Evolutionary conservation across 371 early-diverging fungal species (phyloP), one percentile per base, ranked within the genome.

Genomic region (Blastocladiella emersonii): DNA sequence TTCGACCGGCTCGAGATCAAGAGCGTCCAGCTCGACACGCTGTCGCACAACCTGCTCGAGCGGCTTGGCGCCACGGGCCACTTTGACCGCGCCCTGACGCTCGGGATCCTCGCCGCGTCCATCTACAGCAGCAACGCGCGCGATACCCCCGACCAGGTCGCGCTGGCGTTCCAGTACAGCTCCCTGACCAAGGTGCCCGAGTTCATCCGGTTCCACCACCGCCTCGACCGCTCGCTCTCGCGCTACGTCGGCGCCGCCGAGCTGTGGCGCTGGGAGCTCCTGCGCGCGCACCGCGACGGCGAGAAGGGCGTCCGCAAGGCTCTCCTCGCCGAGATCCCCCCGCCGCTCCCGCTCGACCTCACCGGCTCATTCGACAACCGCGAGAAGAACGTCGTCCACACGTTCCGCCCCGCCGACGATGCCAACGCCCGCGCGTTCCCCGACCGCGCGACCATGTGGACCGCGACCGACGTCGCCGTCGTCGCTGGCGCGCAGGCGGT

Each of bases 71-170:
- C 8, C 32, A 10, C 30, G 15, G 53, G 53, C 32, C 8, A 10
- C 30, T 30, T 30, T 19, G 8, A 10, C 30, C 8, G 30, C 15
- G 27, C 53, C 15, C 30, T 8, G 30, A 4, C 8, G 15, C 19
- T 51, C 13, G 12, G 8, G 15, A 8, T 15, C 21, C 30, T 8
- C 27, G 27, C 23, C 30, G 8, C 15, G 32, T 10, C 66, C n/a
- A 71, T 77, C 43, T 72, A 77, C 51, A 8, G 5, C 34, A 65
- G 70, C 57, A 77, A 77, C 61, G 71, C 69, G n/a, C 67, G 65
- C 35, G 75, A 51, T 70, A 73, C 74, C 2, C 75, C 77, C 7
- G 77, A 77, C 55, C 71, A 72, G 72, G 63, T 77, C 27, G 66
- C 72, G 8, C 72, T 74, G 39, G 77, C 77, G 0, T 74, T 69